Conservation (phyloP, 1,139 yeast species). For the Taiozyma sp. region DNA sequence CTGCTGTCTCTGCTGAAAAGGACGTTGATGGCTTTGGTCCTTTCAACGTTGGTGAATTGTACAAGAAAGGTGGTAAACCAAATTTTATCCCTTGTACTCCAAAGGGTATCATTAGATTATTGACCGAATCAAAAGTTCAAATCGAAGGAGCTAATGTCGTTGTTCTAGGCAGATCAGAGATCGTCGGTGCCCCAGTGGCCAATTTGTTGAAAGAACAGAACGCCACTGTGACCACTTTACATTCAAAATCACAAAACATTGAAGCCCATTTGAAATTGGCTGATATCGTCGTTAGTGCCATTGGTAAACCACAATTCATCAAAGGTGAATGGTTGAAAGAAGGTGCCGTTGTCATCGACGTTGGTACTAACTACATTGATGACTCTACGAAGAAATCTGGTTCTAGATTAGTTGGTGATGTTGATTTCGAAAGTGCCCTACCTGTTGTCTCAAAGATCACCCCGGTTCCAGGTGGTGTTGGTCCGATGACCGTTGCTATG, state of each 20-base stretch:
- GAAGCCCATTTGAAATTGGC: conserved; percentile 53
- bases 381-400: conserved; percentile 64
- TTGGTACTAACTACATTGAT: conserved; percentile 71
- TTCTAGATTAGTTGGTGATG: conserved; percentile 70
- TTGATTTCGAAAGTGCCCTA: conserved; percentile 56
- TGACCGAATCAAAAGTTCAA: conserved; percentile 56
- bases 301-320: conserved; percentile 67
- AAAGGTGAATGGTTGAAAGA: conserved; percentile 70
- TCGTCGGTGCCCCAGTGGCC: conserved; percentile 79
- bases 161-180: conserved; percentile 77
- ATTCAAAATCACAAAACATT: conserved; percentile 51
- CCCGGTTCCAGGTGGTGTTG: conserved; percentile 89
- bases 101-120: conserved; percentile 64
- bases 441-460: conserved; percentile 59
- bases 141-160: conserved; percentile 70
- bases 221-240: conserved; percentile 75
- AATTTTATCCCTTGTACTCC: conserved; percentile 78
- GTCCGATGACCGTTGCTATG: conserved; percentile 90
- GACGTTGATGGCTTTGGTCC: conserved; percentile 83
- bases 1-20: conserved; percentile 60
- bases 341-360: conserved; percentile 70
- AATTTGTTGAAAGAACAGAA: conserved; percentile 66
- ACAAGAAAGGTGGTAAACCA: conserved; percentile 71
- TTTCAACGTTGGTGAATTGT: conserved; percentile 69
- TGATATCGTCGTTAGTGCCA: conserved; percentile 74